phyloP scores from a whole-genome alignment of 306 rosid species.

The Quercus gilva region DNA sequence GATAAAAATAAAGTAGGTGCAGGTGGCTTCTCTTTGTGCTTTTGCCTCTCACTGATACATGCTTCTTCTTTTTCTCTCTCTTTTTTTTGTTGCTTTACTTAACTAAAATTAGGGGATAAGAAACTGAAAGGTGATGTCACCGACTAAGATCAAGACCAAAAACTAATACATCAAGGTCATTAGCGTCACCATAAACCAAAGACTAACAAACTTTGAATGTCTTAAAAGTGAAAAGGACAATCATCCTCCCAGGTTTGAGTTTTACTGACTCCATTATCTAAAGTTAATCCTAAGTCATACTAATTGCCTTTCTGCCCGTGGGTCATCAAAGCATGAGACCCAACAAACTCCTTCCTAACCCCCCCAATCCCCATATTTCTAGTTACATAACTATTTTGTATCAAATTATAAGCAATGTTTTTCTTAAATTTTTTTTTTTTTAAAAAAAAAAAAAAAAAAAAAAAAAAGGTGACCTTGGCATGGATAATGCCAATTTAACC shows the following conservation, averaged over 20 bases:
- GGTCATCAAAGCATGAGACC: background rate
- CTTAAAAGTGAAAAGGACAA: slow-evolving; percentile 17
- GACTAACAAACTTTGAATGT: slow-evolving; percentile 17
- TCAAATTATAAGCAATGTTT: no score
- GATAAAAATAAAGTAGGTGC: no score
- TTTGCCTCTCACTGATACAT: background rate
- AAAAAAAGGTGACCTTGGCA: no score
- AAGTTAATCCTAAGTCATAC: slow-evolving; percentile 22
- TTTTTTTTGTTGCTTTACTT: background rate
- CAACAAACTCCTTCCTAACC: slow-evolving; percentile 17
- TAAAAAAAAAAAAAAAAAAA: background rate
- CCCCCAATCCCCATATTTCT: background rate
- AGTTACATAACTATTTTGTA: no score
- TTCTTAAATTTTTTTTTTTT: no score
- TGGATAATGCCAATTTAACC: no score
- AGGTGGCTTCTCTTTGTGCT: no score
- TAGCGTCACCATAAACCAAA: slow-evolving; percentile 12
- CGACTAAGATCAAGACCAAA: no score
- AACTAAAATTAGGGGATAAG: no score
- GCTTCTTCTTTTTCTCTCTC: background rate
- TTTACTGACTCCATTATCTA: slow-evolving; percentile 15
- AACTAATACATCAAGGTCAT: background rate
- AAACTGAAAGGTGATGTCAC: no score
- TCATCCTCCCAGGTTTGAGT: background rate
- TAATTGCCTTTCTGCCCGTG: background rate